These are phyloP conservation scores for Colletotrichum euphorbiae DNA, from an alignment of 2,329 filamentous ascomycete genomes.

Conservation along the genomic window DNA sequence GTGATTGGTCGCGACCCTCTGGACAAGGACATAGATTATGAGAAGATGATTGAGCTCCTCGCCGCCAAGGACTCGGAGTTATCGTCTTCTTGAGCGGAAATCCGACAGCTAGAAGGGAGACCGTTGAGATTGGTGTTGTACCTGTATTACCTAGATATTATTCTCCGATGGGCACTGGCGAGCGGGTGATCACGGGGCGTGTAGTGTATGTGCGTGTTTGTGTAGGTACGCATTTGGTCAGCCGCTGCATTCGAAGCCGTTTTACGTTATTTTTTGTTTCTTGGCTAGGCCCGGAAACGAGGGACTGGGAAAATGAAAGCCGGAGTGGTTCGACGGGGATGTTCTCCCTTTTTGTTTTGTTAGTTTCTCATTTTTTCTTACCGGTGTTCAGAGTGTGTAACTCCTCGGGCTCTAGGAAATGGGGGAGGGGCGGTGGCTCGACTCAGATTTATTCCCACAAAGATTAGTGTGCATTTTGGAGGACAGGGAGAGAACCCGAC, in stretches of 20 bases:
- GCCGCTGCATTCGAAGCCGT: conserved; percentile 5
- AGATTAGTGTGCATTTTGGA: conserved; percentile 10
- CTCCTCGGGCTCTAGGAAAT: conserved; percentile 3
- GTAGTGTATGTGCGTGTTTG: neutral
- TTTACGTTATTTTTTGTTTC: conserved; percentile 14
- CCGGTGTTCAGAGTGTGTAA: conserved; percentile 30
- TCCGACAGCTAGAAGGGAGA: conserved; percentile 7
- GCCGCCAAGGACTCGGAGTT: conserved; percentile 35
- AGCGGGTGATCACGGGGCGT: neutral
- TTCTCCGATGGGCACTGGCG: neutral
- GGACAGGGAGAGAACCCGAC: neutral
- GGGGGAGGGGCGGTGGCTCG: conserved; percentile 12
- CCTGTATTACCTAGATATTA: conserved; percentile 28
- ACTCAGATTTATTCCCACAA: conserved; percentile 18
- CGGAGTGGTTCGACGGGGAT: conserved; percentile 19
- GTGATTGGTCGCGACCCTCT: conserved; percentile 33
- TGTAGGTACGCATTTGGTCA: conserved; percentile 12
- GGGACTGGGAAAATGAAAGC: conserved; percentile 19
- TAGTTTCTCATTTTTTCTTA: neutral
- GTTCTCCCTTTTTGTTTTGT: neutral
- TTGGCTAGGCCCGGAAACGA: neutral
- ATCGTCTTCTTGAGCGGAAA: neutral
- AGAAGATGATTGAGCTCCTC: conserved; percentile 39
- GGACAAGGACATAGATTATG: conserved; percentile 40
- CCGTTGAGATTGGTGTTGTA: neutral